phyloP scores from a whole-genome alignment of 176 grass and related monocot genomes.

The Avena insularis region DNA sequence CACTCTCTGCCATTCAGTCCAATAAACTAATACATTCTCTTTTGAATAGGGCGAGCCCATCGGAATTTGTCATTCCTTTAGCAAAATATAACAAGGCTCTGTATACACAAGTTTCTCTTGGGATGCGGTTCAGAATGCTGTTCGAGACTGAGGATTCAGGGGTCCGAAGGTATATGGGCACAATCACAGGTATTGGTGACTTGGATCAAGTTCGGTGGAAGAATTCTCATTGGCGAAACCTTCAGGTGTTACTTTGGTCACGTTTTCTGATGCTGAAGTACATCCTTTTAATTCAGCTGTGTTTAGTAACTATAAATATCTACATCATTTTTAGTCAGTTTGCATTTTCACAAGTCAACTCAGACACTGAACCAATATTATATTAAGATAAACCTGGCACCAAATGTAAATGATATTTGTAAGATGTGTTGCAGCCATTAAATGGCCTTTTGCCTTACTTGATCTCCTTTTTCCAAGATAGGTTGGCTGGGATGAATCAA shows the following conservation, averaged over 20 bases:
- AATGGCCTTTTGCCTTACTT: slow-evolving; percentile 18
- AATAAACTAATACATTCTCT: slow-evolving; percentile 31
- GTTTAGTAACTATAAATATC: slow-evolving; percentile 9
- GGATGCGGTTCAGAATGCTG: slow-evolving; percentile 98
- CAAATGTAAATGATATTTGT: slow-evolving; percentile 14
- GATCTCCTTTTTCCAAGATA: slow-evolving; percentile 50
- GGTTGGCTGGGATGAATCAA: slow-evolving; percentile 99
- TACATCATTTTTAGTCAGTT: slow-evolving; percentile 10
- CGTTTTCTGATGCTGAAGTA: background rate
- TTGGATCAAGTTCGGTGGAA: slow-evolving; percentile 87
- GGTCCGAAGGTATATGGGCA: slow-evolving; percentile 96
- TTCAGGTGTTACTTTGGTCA: slow-evolving; percentile 65
- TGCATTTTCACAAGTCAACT: slow-evolving; percentile 9
- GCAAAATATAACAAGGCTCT: slow-evolving; percentile 97
- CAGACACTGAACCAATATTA: slow-evolving; percentile 3
- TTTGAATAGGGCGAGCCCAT: slow-evolving; percentile 80
- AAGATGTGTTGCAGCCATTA: background rate
- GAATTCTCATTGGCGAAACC: slow-evolving; percentile 98
- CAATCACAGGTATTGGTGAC: slow-evolving; percentile 93
- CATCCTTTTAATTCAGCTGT: slow-evolving; percentile 21
- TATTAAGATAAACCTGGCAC: slow-evolving; percentile 8
- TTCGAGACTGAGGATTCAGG: slow-evolving; percentile 99
- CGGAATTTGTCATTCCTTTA: slow-evolving; percentile 95
- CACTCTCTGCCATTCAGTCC: background rate
- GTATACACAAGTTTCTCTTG: slow-evolving; percentile 97